Evolutionary conservation across 2,329 filamentous ascomycete genomes (phyloP), one percentile per base, ranked within the genome.

Genomic region (Aspergillus sp.): DNA sequence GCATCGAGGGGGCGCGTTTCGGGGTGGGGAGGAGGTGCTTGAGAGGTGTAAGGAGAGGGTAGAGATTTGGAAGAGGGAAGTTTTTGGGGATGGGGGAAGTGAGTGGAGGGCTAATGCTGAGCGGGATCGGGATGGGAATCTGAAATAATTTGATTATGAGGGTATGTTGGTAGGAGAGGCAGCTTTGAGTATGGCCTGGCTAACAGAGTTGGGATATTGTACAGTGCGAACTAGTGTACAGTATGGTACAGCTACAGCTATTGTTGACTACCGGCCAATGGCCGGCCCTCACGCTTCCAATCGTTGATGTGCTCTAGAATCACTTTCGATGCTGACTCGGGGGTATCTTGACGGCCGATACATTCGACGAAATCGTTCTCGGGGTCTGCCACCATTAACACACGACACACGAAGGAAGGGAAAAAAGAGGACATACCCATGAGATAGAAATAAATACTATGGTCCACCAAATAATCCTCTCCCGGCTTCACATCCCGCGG

Each of bases 361-460:
- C 90, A 94, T 74, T 98, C 94, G 23, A 98, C 91, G 69, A 98
- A 98, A 68, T 98, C 90, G 17, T 91, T 91, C 59, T 97, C 90
- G 0, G 93, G 93, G 67, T 97, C 93, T 83, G 60, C 23, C 2
- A 44, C n/a, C 19, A 43, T 48, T 32, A 48, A 49, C 52, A 38
- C 13, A 30, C 7, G 48, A 25, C 6, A 9, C 41, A 37, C 15
- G n/a, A 17, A 15, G 19, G 38, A 3, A 5, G 17, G 7, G 15
- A 4, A 2, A 39, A 39, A 17, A 9, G 22, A 13, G 19, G 50
- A 72, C 78, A 69, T 66, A 83, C 80, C 81, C 93, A 98, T 98
- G 58, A 98, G 74, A 70, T 98, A 98, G 63, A 98, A 98, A 77
- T 98, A 98, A 59, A 98, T 98, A 69, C 90, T 96, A 74, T 98